Evolutionary conservation across 108 stramenopile genomes (phyloP).

Genomic region (Fragilariopsis cylindrus): DNA sequence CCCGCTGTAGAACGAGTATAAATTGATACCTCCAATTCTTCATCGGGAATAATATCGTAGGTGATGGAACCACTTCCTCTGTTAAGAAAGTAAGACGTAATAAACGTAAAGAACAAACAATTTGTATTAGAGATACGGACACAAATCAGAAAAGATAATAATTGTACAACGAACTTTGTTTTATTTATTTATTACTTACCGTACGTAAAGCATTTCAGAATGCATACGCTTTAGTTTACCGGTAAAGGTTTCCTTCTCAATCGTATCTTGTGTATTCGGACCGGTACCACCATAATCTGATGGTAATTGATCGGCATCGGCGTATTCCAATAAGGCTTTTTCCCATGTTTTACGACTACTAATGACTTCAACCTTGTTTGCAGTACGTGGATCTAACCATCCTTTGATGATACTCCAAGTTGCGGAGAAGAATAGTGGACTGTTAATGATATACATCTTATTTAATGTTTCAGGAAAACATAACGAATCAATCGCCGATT

Average conservation of each 20-base stretch:
- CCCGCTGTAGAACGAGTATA: slow-evolving; percentile 71
- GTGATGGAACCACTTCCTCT: slow-evolving; percentile 49
- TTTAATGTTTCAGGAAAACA: slow-evolving; percentile 90
- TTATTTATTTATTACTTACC: slow-evolving; percentile 36
- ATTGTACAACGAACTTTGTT: neutral
- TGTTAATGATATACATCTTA: slow-evolving; percentile 79
- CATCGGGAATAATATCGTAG: slow-evolving; percentile 51
- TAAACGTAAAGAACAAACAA: neutral
- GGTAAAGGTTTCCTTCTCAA: slow-evolving; percentile 47
- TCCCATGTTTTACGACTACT: slow-evolving; percentile 60
- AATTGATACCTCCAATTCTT: slow-evolving; percentile 59
- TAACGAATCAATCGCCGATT: slow-evolving; percentile 82
- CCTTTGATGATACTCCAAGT: slow-evolving; percentile 86
- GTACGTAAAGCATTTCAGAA: slow-evolving; percentile 61
- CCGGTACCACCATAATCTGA: slow-evolving; percentile 80
- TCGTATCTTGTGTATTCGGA: slow-evolving; percentile 51
- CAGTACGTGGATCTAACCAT: slow-evolving; percentile 83
- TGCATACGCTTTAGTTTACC: slow-evolving; percentile 57
- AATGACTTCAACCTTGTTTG: slow-evolving; percentile 78
- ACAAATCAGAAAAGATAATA: neutral
- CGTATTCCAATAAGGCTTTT: slow-evolving; percentile 63
- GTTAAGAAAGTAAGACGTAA: neutral
- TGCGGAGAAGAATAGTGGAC: slow-evolving; percentile 80
- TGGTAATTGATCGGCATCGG: slow-evolving; percentile 73
- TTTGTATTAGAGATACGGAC: slow-evolving; percentile 1